A percentile compares a stretch with the other conserved stretches of the same genome.
These are phyloP conservation scores for Blumeria graminis DNA, from an alignment of 2,329 filamentous ascomycete genomes.

Conservation along the genomic window DNA sequence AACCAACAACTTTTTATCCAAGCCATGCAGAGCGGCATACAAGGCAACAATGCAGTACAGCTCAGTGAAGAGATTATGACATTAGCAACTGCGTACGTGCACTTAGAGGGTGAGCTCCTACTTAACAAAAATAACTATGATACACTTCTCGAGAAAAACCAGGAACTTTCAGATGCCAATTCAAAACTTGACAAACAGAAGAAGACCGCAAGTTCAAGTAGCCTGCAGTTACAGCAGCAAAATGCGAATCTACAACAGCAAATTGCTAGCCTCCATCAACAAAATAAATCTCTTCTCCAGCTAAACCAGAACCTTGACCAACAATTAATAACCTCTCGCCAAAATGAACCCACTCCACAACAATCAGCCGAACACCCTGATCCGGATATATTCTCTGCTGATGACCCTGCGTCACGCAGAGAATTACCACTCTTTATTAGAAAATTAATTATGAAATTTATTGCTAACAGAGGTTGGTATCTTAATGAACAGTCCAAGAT, in stretches of 20 bases:
- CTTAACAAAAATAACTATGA: not conserved
- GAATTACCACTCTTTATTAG: not conserved
- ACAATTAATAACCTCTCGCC: not conserved
- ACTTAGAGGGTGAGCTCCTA: not conserved
- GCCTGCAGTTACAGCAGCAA: not conserved
- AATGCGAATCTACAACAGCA: not conserved
- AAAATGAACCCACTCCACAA: not conserved
- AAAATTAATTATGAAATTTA: not conserved
- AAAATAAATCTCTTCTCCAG: not conserved
- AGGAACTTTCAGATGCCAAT: not conserved
- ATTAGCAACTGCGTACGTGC: not conserved
- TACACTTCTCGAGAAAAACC: constrained; percentile 1
- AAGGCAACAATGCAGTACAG: not conserved
- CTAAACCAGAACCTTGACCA: not conserved
- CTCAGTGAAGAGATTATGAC: not conserved
- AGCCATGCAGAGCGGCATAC: not conserved
- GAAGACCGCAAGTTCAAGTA: not conserved
- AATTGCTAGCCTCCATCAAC: not conserved
- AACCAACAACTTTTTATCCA: not conserved
- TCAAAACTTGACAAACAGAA: not conserved
- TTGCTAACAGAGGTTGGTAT: not conserved
- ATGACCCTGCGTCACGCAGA: not conserved
- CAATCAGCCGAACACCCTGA: not conserved
- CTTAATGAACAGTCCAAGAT: not conserved
- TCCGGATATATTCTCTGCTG: not conserved